A percentile compares a stretch with the other conserved stretches of the same genome.
Conservation (phyloP, 805 yeast genomes). For the Candida vaughaniae region DNA sequence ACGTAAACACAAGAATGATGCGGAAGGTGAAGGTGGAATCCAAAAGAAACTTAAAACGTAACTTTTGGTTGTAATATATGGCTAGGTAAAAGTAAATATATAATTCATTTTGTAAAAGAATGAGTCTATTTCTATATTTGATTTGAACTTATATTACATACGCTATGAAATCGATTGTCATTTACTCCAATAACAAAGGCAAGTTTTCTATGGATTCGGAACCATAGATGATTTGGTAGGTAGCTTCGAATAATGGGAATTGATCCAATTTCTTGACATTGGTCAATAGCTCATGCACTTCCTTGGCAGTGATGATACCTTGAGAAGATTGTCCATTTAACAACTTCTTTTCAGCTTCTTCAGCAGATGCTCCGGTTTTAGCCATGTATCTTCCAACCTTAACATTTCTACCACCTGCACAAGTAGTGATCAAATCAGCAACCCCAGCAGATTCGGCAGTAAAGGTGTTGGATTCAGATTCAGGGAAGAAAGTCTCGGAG, state of each 20-base stretch:
- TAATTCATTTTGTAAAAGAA: too few relatives aligned
- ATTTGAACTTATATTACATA: too few relatives aligned
- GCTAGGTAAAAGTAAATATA: too few relatives aligned
- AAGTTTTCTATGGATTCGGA: slow-evolving; percentile 40
- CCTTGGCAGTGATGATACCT: slow-evolving; percentile 47
- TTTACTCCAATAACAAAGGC: slow-evolving; percentile 37
- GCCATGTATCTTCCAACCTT: slow-evolving; percentile 47
- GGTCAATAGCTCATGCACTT: slow-evolving; percentile 45
- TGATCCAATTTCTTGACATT: slow-evolving; percentile 31
- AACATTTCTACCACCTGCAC: slow-evolving; percentile 49
- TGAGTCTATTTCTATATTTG: too few relatives aligned
- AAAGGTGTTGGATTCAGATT: slow-evolving; percentile 36
- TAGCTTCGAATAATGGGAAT: slow-evolving; percentile 47
- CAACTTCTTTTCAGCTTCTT: slow-evolving; percentile 43
- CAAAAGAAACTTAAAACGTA: slow-evolving; percentile 1
- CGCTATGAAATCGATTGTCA: too few relatives aligned
- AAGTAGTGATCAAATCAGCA: slow-evolving; percentile 48
- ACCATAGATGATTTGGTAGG: slow-evolving; percentile 43
- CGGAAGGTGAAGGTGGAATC: not conserved
- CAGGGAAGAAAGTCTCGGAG: slow-evolving; percentile 56
- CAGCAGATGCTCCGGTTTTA: slow-evolving; percentile 39
- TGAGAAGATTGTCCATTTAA: slow-evolving; percentile 48
- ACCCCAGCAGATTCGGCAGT: slow-evolving; percentile 48
- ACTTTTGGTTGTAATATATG: not conserved
- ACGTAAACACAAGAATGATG: slow-evolving; percentile 10